Conservation (phyloP, 805 yeast species). For the Yarrowia porcina region DNA sequence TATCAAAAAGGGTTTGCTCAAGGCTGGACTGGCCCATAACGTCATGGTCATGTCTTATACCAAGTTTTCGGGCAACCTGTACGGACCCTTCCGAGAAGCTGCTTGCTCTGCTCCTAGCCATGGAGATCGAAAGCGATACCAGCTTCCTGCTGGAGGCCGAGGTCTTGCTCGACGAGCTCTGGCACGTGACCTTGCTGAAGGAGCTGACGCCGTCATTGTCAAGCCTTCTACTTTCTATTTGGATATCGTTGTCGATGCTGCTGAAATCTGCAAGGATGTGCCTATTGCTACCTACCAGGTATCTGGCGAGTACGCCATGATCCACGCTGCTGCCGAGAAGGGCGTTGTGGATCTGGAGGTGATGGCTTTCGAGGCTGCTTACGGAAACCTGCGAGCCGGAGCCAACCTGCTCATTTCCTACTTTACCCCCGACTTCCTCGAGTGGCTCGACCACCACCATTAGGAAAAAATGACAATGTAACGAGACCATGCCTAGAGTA, state of each 20-base stretch:
- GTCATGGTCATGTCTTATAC: conserved; percentile 89
- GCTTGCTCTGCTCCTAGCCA: conserved; percentile 86
- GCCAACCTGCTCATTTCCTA: conserved; percentile 88
- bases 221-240: conserved; percentile 95
- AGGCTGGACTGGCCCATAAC: conserved; percentile 78
- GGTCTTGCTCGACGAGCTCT: conserved; percentile 94
- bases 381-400: conserved; percentile 93
- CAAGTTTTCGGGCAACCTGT: conserved; percentile 83
- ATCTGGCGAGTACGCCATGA: conserved; percentile 95
- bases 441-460: conserved; percentile 57
- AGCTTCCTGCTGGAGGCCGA: conserved; percentile 86
- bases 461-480: neutral
- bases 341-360: conserved; percentile 82
- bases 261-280: conserved; percentile 72
- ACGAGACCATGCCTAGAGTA: conserved; percentile 4
- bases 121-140: conserved; percentile 92
- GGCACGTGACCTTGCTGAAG: conserved; percentile 80
- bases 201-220: conserved; percentile 92
- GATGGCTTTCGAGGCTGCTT: conserved; percentile 76
- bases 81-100: conserved; percentile 98
- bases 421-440: conserved; percentile 92
- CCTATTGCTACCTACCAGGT: conserved; percentile 97
- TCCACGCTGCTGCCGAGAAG: conserved; percentile 97
- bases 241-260: conserved; percentile 86
- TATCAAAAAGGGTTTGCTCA: conserved; percentile 79